These are phyloP conservation scores for Amanita molliuscula DNA, from an alignment of 768 basidiomycete genomes.

Conservation along the genomic window DNA sequence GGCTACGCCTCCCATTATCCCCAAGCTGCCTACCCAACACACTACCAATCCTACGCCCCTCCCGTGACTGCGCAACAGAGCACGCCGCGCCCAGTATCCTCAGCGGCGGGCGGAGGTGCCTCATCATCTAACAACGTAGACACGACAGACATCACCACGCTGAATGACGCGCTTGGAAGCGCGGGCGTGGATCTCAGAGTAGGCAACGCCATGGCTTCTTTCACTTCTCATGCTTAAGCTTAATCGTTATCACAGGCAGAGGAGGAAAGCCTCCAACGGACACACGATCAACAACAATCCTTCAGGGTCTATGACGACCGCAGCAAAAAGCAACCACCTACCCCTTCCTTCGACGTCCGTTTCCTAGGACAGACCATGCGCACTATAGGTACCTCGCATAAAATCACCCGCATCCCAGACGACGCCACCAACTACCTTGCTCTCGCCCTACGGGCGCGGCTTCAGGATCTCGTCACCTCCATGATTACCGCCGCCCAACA, in stretches of 20 bases:
- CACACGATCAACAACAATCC: slow-evolving; percentile 47
- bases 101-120: slow-evolving; percentile 11
- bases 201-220: slow-evolving; percentile 13
- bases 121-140: slow-evolving; percentile 31
- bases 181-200: slow-evolving; percentile 83
- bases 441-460: slow-evolving; percentile 63
- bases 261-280: slow-evolving; percentile 68
- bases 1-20: slow-evolving; percentile 33
- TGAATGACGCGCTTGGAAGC: slow-evolving; percentile 80
- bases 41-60: slow-evolving; percentile 34
- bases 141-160: slow-evolving; percentile 61
- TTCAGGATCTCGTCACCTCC: slow-evolving; percentile 56
- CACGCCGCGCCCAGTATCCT: slow-evolving; percentile 4
- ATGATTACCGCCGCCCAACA: slow-evolving; percentile 65
- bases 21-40: slow-evolving; percentile 31
- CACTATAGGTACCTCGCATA: slow-evolving; percentile 54
- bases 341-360: slow-evolving; percentile 59
- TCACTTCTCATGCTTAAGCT: background rate
- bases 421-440: slow-evolving; percentile 73
- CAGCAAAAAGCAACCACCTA: slow-evolving; percentile 61
- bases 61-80: slow-evolving; percentile 19
- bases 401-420: slow-evolving; percentile 55
- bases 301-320: slow-evolving; percentile 72
- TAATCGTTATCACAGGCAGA: slow-evolving; percentile 59
- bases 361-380: slow-evolving; percentile 61